Conservation (phyloP, 805 yeast species). For the Schizosaccharomyces cryophilus region DNA sequence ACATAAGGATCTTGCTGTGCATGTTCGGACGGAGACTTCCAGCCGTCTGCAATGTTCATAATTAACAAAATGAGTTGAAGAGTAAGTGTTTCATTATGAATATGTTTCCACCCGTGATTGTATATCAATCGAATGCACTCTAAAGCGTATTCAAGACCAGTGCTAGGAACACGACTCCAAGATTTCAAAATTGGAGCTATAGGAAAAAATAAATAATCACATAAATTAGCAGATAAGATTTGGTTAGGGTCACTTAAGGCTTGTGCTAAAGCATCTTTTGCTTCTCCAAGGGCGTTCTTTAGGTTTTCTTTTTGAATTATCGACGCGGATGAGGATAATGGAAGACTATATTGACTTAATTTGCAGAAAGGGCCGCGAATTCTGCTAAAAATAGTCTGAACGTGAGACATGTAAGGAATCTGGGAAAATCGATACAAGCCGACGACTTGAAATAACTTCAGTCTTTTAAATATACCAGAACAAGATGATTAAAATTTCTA, state of each 20-base stretch:
- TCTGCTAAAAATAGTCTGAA: background rate
- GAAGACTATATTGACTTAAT: background rate
- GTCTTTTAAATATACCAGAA: background rate
- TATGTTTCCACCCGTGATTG: slow-evolving; percentile 2
- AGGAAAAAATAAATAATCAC: background rate
- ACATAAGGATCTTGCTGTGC: background rate
- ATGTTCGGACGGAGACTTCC: background rate
- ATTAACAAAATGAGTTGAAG: background rate
- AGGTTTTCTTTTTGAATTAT: background rate
- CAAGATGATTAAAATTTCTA: background rate
- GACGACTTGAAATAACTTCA: background rate
- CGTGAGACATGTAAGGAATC: background rate
- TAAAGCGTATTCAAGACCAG: background rate
- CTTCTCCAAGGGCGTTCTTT: background rate
- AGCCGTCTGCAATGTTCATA: background rate
- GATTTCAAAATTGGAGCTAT: background rate
- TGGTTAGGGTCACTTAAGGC: background rate
- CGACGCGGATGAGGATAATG: background rate
- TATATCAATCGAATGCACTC: background rate
- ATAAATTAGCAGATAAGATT: background rate
- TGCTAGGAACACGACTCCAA: background rate
- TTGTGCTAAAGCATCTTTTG: background rate
- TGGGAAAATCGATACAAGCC: background rate
- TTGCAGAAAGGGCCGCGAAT: background rate
- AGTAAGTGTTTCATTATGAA: background rate